Evolutionary conservation across 306 rosid species (phyloP), one percentile per base, ranked within the genome.

Genomic region (Sechiopsis laciniata): DNA sequence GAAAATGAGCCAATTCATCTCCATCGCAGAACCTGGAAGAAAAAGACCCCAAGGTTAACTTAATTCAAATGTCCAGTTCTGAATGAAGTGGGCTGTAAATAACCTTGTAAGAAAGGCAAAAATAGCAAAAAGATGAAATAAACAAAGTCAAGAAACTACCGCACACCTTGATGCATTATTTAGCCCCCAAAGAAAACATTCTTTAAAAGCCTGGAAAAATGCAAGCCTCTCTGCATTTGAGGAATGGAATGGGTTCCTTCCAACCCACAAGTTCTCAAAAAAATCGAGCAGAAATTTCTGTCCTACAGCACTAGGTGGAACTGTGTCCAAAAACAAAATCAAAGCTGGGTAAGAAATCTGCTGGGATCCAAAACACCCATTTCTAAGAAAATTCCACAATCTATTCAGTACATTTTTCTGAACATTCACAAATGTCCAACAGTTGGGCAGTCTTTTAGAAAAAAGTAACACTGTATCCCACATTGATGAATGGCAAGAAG

Each of bases 341-440:
- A 90, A 82, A 73, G 92, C 88, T 55, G 97, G 96, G 83, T 90
- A 90, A 17, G 98, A 94, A 82, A 87, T 73, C 82, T 78, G 86
- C 73, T 83, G 87, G 80, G 98, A 90, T 79, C 98, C 98, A 76
- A 85, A 94, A 87, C 97, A 94, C 62, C 98, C 91, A 79, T 81
- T 90, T 82, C 87, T 86, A 73, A 94, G 95, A 83, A 94, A 94
- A 86, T 80, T 77, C 95, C 96, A 89, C 65, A 94, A 80, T 1
- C 89, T 91, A 78, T 83, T 85, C 72, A 90, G 78, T 76, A 94
- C 75, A 69, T 74, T 63, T 89, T 94, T 94, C 79, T 90, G 96
- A 76, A 90, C 80, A 61, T 94, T 94, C 65, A 94, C 40, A 78
- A 82, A 83, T 71, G 83, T 75, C 98, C 98, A 94, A 71, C 92